Evolutionary conservation across 2,329 filamentous ascomycete genomes (phyloP), one percentile per base, ranked within the genome.

Genomic region (Monosporascus sp.): DNA sequence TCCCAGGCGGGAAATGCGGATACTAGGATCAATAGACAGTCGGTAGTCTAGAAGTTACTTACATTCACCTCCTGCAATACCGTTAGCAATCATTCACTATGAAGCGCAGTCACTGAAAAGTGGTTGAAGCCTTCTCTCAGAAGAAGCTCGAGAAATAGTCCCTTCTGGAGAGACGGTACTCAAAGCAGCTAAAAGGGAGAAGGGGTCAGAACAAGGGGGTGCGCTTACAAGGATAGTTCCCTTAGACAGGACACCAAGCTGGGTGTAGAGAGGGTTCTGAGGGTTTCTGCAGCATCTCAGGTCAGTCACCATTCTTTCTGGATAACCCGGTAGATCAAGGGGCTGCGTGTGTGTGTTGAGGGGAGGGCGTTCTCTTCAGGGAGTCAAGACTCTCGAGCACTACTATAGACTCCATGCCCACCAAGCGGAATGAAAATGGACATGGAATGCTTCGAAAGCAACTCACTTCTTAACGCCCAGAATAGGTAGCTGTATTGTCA

Each of bases 401-500:
- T 14, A 14, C 31, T 34, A 14, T 34, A 14, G 31, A 34, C 31
- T 34, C 31, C 31, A 6, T 34, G 31, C 31, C 31, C 5, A 34
- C 9, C 31, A 34, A 34, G 14, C 11, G 31, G 31, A 31, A 31
- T 31, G 9, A 31, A 31, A 31, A 31, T 5, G 27, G 9, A 31
- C 27, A 11, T 9, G 27, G 27, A 34, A 34, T 34, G 31, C 31
- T 34, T 34, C 31, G 31, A 14, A 34, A 90, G 72, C 78, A 78
- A 46, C 42, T 46, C 42, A 46, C 74, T 82, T 82, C 74, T 82
- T 81, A 63, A 82, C 78, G 47, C 80, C 79, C 51, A 90, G 78
- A 55, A 93, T 91, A 42, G 88, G 88, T 50, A 97, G 75, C 70
- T 96, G 90, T 2, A 97, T 89, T 0, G 93, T 97, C 11, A 95